Base-by-base conservation (phyloP, 2,329 filamentous ascomycete genomes). In the Cladosporium sp. region DNA sequence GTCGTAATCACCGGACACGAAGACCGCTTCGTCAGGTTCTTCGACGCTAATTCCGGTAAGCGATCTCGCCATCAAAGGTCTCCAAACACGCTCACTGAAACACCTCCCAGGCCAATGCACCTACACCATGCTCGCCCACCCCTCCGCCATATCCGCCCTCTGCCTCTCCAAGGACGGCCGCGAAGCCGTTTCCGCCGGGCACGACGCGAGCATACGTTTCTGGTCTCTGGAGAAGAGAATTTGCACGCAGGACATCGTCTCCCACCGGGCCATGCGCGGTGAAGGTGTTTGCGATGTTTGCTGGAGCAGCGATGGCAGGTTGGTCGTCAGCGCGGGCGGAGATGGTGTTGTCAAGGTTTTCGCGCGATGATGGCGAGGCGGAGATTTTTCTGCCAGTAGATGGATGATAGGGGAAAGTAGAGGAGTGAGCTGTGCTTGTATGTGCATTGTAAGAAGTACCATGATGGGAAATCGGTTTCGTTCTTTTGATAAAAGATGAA, bases 61-160 rank as follows among this genome's bases (percentile, higher is more conserved):
- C 11, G 20, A 32, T 4, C 9, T 17, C 22, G 15, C 13, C n/a
- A 7, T n/a, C n/a, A 5, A 36, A 24, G 13, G 22, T 41, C 17
- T 19, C 4, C 5, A 24, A 7, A 29, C 17, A 39, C 41, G 49
- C 9, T 41, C 36, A 22, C 54, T 51, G 20, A 52, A 15, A 18
- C 13, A 20, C 7, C 9, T 48, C 55, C 15, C 58, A 97, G 93
- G 93, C 51, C 93, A 99, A 89, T 96, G 91, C 73, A 97, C 93
- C 57, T 99, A 99, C 72, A 95, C 88, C 64, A 99, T 99, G 93
- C 83, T 97, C 53, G 93, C 93, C 5, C 93, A 99, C 62, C 90
- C 93, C 1, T 87, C 91, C 3, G 86, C 93, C 51, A 96, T 99
- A 58, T 95, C 93, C 1, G 86, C 88, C 20, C 79, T 99, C 4